Evolutionary conservation across 495 filamentous ascomycete species (phyloP), one percentile per base, ranked within the genome.

Genomic region (Amorphotheca resinae): DNA sequence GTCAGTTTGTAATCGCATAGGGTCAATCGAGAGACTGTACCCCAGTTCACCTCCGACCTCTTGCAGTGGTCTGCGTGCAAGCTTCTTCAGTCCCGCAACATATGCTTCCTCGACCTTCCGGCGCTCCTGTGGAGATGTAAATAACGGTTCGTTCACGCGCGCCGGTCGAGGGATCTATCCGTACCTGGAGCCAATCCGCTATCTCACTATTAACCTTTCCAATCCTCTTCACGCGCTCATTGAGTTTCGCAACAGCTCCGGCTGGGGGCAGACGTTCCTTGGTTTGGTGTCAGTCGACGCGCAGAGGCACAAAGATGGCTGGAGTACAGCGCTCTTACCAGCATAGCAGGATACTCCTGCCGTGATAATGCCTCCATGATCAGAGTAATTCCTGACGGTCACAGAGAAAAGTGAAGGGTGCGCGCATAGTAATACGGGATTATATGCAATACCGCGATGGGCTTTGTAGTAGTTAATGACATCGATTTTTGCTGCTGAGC

Each of bases 111-210:
- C 93, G 33, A 95, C 73, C 44, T 77, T 82, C 56, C 88, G 82
- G 50, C 93, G 84, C 65, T 99, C 91, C 91, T 60, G 17, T 38
- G 31, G 32, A 38, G 17, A 39, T 53, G 44, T 53, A 23, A 52
- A 44, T 33, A 23, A 32, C 4, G 33, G 41, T 6, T 1, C 8
- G 7, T 22, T 34, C 9, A 41, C 31, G 16, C 18, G 18, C 37
- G n/a, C 31, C 33, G 21, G 36, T 26, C 23, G 12, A 26, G 9
- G 8, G 46, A n/a, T 41, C 64, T 47, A 31, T 46, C 36, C 66
- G 46, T 80, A 96, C 91, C 79, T 91, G 84, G 40, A 99, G 71
- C 83, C 88, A 99, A 63, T 96, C 88, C 52, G 91, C 89, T 53
- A 99, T 86, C 60, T 95, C 84, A 50, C 68, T 59, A 65, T 99